Percentiles rank a stretch among this genome's conserved stretches.
Evolutionary conservation across 1,284 basidiomycete species (phyloP).

Genomic region (Sparassis latifolia): DNA sequence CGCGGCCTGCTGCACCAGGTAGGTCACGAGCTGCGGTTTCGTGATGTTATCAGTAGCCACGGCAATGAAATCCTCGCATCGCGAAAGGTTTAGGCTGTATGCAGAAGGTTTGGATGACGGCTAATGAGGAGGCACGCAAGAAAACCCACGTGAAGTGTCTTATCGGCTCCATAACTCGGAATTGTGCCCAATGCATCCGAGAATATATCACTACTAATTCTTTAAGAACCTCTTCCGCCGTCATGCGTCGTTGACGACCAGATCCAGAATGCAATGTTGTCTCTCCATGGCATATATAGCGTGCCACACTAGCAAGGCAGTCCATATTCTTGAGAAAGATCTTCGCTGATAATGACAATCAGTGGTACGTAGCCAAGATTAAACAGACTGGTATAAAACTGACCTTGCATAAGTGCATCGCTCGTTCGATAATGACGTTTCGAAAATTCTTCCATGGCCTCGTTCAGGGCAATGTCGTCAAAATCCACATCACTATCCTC

Average conservation of each 20-base stretch:
- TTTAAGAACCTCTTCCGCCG: neutral
- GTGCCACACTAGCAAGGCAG: neutral
- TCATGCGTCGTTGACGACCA: neutral
- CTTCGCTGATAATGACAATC: neutral
- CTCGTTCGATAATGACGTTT: neutral
- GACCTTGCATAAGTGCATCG: neutral
- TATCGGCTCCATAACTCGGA: neutral
- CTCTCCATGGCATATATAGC: neutral
- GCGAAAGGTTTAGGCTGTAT: neutral
- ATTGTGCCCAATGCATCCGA: neutral
- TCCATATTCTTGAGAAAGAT: neutral
- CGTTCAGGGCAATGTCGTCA: conserved; percentile 1
- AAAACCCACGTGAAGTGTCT: neutral
- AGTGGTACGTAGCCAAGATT: neutral
- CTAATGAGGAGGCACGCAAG: neutral
- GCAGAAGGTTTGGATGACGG: neutral
- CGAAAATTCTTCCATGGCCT: neutral
- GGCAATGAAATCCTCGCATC: conserved; percentile 3
- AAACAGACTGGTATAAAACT: neutral
- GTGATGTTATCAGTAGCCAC: neutral
- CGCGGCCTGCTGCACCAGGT: neutral
- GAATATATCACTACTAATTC: conserved; percentile 1
- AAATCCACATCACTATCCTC: neutral
- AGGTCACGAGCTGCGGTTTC: neutral
- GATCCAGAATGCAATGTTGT: neutral